Conservation (phyloP, 169 alveolate species). For the Cryptosporidium sp. region DNA sequence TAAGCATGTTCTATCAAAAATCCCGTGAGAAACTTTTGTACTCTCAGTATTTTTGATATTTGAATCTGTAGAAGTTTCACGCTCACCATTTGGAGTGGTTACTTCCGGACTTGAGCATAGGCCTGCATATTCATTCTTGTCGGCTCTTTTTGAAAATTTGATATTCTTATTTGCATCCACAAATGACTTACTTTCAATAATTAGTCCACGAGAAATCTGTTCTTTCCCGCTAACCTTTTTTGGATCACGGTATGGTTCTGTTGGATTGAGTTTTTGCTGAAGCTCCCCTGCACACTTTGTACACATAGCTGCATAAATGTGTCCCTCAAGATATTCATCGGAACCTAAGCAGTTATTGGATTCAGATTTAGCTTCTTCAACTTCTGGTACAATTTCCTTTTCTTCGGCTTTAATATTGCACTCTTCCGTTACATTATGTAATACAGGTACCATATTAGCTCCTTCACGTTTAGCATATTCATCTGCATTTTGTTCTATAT, state of each 20-base stretch:
- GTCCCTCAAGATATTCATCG: conserved; percentile 39
- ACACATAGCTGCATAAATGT: conserved; percentile 73
- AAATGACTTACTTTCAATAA: conserved; percentile 66
- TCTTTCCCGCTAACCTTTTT: conserved; percentile 61
- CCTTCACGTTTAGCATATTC: conserved; percentile 27
- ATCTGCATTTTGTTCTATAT: conserved; percentile 23
- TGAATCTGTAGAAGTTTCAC: not conserved
- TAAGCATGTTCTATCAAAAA: conserved; percentile 68
- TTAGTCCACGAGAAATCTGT: conserved; percentile 60
- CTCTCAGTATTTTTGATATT: conserved; percentile 1
- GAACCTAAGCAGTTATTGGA: not conserved
- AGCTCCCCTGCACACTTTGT: conserved; percentile 76
- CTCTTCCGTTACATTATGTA: conserved; percentile 29
- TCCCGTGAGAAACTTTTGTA: conserved; percentile 1
- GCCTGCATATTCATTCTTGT: conserved; percentile 16
- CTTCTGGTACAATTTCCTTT: not conserved
- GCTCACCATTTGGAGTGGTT: conserved; percentile 63
- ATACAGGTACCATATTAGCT: conserved; percentile 55
- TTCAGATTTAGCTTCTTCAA: not conserved
- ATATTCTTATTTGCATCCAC: conserved; percentile 64
- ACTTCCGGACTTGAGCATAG: conserved; percentile 59
- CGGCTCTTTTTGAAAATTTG: not conserved
- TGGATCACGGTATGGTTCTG: conserved; percentile 60
- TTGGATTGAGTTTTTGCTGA: conserved; percentile 54
- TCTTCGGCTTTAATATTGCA: not conserved